Evolutionary conservation across 164 flowering plant genomes (phyloP).

Genomic region (Kingdonia uniflora): DNA sequence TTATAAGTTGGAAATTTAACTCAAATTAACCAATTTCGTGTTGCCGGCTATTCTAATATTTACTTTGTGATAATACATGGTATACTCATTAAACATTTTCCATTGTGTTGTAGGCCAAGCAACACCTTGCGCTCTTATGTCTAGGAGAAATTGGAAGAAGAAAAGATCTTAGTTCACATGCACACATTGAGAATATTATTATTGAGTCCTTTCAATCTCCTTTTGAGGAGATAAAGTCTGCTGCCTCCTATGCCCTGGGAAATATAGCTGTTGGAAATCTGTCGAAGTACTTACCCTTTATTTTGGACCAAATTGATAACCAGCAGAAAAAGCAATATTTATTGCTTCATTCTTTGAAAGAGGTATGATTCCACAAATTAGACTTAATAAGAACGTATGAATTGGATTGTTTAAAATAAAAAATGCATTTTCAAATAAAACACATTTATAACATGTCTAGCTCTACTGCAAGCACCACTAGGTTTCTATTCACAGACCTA

Average conservation of each 20-base stretch:
- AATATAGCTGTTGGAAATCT: slow-evolving; percentile 98
- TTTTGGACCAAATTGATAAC: slow-evolving; percentile 96
- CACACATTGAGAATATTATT: slow-evolving; percentile 73
- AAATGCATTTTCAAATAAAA: too few relatives aligned
- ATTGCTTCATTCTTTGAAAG: slow-evolving; percentile 94
- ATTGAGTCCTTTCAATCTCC: slow-evolving; percentile 98
- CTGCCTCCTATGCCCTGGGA: slow-evolving; percentile 99
- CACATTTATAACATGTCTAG: too few relatives aligned
- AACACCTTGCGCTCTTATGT: slow-evolving; percentile 88
- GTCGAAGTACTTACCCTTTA: slow-evolving; percentile 83
- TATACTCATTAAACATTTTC: neutral
- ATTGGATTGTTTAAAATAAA: too few relatives aligned
- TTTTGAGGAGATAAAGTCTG: slow-evolving; percentile 96
- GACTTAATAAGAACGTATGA: too few relatives aligned
- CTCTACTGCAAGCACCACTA: too few relatives aligned
- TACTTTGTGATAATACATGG: too few relatives aligned
- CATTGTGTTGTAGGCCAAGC: slow-evolving; percentile 55
- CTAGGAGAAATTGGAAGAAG: slow-evolving; percentile 98
- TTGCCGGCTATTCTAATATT: too few relatives aligned
- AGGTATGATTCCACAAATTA: slow-evolving; percentile 34
- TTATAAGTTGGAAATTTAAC: too few relatives aligned
- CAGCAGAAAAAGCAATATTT: slow-evolving; percentile 98
- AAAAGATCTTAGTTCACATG: slow-evolving; percentile 83
- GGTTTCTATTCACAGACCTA: too few relatives aligned
- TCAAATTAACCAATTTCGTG: too few relatives aligned